Evolutionary conservation across 2,329 filamentous ascomycete species (phyloP), one percentile per base, ranked within the genome.

Genomic region (Fusarium napiforme): DNA sequence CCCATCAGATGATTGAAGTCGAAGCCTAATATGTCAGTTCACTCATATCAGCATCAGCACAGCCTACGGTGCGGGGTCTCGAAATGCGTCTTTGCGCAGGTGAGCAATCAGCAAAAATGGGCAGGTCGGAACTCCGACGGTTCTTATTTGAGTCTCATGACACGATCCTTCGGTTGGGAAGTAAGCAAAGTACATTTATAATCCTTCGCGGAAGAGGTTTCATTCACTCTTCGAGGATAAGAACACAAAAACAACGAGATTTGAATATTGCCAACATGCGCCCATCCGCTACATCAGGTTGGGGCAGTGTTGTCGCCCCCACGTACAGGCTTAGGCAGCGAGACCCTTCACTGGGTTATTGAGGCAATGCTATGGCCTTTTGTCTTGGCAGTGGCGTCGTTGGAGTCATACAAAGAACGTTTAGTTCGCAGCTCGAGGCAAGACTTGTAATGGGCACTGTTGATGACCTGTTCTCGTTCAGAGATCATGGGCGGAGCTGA

Each of bases 141-240:
- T 1, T 9, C 26, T 47, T 3, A 16, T 21, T 10, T 16, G 7
- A 18, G 16, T 15, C 45, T 21, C 14, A 21, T 21, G 26, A 16
- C 9, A 28, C 2, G 4, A 4, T 18, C 4, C 7, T 23, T 11
- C 15, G 0, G 6, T 19, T 14, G n/a, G 14, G 21, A 46, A 28
- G 4, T 6, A 19, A 19, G 18, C 4, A 19, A 14, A 28, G 7
- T 4, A 0, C 4, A 9, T 9, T 21, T 15, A 2, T 4, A 12
- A 11, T 26, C 7, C 10, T 7, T 36, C 15, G 34, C 34, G 7
- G 2, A 9, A 36, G 34, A 4, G 5, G 14, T 7, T 4, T 34
- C 15, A 34, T 7, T 4, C 10, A 5, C 8, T 8, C 23, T 46
- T 4, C 9, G 14, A 4, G 16, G 9, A 2, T 36, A 9, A 6